phyloP scores from a whole-genome alignment of 202 grass and related monocot genomes.

The Panicum virgatum region DNA sequence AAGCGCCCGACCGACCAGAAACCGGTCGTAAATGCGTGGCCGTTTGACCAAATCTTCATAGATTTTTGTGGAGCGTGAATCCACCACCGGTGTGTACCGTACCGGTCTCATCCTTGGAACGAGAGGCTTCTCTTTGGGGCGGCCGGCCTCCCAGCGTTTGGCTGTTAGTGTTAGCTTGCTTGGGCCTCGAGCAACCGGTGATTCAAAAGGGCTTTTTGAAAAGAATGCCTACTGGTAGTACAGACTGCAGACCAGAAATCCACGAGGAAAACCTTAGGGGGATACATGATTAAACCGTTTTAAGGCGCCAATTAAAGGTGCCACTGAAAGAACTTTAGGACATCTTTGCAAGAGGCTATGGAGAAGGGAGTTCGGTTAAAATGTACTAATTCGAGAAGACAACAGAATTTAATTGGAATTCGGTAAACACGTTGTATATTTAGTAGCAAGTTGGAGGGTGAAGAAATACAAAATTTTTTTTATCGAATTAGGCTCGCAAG shows the following conservation, averaged over 20 bases:
- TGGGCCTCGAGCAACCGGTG: background rate
- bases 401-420: background rate
- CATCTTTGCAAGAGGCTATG: background rate
- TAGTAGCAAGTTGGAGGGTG: too few species aligned
- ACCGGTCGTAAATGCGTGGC: background rate
- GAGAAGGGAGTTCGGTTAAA: background rate
- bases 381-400: background rate
- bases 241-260: background rate
- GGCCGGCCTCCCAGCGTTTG: background rate
- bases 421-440: too few species aligned
- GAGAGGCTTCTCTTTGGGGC: too few species aligned
- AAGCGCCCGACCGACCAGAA: background rate
- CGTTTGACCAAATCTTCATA: background rate
- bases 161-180: too few species aligned
- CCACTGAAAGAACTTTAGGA: background rate
- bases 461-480: too few species aligned
- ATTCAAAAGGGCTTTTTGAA: background rate
- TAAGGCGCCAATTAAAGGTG: background rate
- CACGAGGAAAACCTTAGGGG: background rate
- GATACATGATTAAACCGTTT: background rate
- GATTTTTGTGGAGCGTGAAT: background rate
- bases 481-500: background rate
- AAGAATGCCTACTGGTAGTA: background rate
- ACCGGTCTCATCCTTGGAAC: background rate
- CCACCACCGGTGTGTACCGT: background rate